These are phyloP conservation scores for Erigeron canadensis DNA, from an alignment of 129 eudicot genomes.

Conservation along the genomic window DNA sequence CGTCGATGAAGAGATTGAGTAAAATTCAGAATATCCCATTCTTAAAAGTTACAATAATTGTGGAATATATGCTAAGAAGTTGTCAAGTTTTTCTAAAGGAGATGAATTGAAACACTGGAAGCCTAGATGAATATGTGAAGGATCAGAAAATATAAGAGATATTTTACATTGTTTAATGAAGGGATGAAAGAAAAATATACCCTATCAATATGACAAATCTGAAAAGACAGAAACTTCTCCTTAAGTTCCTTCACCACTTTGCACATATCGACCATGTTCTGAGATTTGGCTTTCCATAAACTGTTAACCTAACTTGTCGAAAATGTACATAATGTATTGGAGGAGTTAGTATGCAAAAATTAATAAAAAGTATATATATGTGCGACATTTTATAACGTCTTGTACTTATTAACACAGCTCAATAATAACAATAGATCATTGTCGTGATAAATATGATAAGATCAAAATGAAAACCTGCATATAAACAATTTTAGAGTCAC, in stretches of 20 bases:
- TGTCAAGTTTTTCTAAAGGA: not conserved
- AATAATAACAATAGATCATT: no score
- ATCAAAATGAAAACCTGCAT: not conserved
- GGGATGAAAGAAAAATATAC: slow-evolving; percentile 30
- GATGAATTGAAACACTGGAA: not conserved
- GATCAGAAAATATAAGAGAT: not conserved
- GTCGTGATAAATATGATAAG: no score
- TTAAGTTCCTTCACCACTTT: slow-evolving; percentile 75
- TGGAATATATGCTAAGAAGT: not conserved
- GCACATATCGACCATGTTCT: slow-evolving; percentile 80
- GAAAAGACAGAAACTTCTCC: slow-evolving; percentile 64
- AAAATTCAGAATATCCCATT: not conserved
- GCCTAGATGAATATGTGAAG: not conserved
- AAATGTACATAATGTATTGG: slow-evolving; percentile 6
- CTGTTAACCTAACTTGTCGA: slow-evolving; percentile 65
- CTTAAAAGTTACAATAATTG: not conserved
- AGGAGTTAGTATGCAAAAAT: not conserved
- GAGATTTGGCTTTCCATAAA: slow-evolving; percentile 74
- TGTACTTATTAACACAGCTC: no score
- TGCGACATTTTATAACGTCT: no score
- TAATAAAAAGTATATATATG: not conserved
- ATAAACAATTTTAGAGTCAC: not conserved
- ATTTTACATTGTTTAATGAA: not conserved
- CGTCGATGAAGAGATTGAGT: no score
- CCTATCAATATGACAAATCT: slow-evolving; percentile 79